phyloP scores from a whole-genome alignment of 305 asterid species.

The Lippia alba region DNA sequence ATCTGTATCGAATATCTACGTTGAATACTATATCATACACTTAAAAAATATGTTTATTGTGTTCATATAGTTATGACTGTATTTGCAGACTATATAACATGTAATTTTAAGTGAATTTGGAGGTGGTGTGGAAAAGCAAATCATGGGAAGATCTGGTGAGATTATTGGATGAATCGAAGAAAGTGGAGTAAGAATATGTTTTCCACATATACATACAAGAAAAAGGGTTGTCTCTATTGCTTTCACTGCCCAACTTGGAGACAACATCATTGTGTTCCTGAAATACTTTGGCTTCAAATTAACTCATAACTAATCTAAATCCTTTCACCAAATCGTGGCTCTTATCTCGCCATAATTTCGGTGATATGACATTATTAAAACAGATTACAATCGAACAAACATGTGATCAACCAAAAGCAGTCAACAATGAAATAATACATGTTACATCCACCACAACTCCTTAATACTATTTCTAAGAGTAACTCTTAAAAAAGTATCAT shows the following conservation, averaged over 20 bases:
- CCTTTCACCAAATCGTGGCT: background rate
- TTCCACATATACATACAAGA: background rate
- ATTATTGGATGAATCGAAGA: slow-evolving; percentile 4
- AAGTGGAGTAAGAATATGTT: slow-evolving; percentile 3
- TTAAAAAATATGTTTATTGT: no score
- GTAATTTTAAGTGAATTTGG: no score
- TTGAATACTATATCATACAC: no score
- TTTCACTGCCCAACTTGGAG: slow-evolving; percentile 41
- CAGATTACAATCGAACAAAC: no score
- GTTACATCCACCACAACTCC: no score
- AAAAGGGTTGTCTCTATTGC: slow-evolving; percentile 14
- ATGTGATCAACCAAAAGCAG: background rate
- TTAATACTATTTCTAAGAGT: no score
- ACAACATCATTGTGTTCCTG: slow-evolving; percentile 40
- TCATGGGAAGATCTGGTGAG: background rate
- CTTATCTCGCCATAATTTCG: slow-evolving; percentile 12
- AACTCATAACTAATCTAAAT: background rate
- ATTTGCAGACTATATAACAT: no score
- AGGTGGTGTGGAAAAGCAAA: background rate
- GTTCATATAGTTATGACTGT: no score
- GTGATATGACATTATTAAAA: background rate
- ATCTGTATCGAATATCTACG: no score
- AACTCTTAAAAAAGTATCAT: no score
- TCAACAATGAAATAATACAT: background rate
- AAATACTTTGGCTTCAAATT: slow-evolving; percentile 5